Evolutionary conservation across 148 eudicot genomes (phyloP), one percentile per base, ranked within the genome.

Genomic region (Nepenthes gracilis): DNA sequence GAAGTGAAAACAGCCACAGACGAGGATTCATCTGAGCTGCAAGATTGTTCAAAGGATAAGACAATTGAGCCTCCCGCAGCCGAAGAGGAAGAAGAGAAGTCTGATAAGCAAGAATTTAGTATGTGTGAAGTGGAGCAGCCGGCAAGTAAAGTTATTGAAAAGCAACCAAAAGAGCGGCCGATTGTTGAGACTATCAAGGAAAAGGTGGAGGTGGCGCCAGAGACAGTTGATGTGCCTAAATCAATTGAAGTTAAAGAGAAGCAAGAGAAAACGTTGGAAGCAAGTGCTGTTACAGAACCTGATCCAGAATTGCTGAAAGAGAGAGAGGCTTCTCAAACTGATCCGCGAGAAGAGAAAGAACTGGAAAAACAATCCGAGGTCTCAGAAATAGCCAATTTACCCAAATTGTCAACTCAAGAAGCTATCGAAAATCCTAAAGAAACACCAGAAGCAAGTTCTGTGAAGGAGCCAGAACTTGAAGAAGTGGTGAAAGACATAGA

Each of bases 11-110:
- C 70, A 71, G 55, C 75, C 61, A 71, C 59, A 70, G 36, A 52
- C n/a, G 77, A 69, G 70, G 73, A 66, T 53, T 15, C 67, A 62
- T 40, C 73, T 2, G 66, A 63, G 32, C 4, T 63, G 36, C 72
- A 69, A 45, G 79, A 67, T 38, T 68, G 70, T 70, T 49, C 40
- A 8, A 57, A 70, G 55, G 78, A 74, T 32, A 74, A 74, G 66
- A 34, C 32, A 6, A 57, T 63, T 34, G 67, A 70, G 12, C 64
- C 69, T 53, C 38, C 66, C 36, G 49, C 34, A 52, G 55, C 53
- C 1, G 55, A 60, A 12, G 55, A 50, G 7, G 57, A 43, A 36
- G 63, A 67, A 35, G 66, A 64, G 48, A 62, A 59, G 47, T 38
- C 9, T 12, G 78, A 74, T 8, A 40, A 40, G 12, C 52, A n/a